Conservation (phyloP, 768 basidiomycete genomes). For the Suillus hirtellus region DNA sequence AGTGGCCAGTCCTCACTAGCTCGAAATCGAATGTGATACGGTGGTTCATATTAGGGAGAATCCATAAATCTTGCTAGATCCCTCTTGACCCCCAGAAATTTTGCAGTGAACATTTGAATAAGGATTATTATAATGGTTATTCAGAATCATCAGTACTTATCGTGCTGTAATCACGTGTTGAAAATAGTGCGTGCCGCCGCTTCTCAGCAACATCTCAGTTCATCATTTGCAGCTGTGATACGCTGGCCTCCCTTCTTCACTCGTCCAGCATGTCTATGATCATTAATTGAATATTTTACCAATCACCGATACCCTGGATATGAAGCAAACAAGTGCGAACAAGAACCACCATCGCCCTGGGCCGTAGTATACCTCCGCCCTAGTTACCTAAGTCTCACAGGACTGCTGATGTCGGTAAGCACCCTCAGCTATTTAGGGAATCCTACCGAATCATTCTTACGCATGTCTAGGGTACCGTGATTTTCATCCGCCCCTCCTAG, state of each 20-base stretch:
- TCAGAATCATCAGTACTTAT: too few relatives aligned
- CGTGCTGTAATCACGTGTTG: background rate
- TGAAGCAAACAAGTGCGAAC: constrained; percentile 21
- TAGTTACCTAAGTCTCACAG: constrained; percentile 73
- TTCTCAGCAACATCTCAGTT: background rate
- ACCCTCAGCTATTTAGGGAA: background rate
- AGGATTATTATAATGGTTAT: too few relatives aligned
- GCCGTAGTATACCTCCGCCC: constrained; percentile 56
- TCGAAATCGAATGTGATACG: too few relatives aligned
- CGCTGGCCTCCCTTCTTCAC: background rate
- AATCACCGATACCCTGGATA: background rate
- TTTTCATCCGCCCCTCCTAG: constrained; percentile 72
- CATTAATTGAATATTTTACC: too few relatives aligned
- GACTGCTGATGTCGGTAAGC: constrained; percentile 68
- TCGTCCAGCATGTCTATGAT: background rate
- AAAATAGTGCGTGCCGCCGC: background rate
- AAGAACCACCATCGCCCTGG: constrained; percentile 35
- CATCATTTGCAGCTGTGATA: background rate
- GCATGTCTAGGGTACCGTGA: constrained; percentile 62
- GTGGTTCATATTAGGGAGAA: too few relatives aligned
- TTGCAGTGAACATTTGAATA: too few relatives aligned
- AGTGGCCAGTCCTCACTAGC: too few relatives aligned
- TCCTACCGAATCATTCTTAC: too few relatives aligned
- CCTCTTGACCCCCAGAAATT: too few relatives aligned
- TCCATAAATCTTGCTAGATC: too few relatives aligned